These are phyloP conservation scores for Debaryomyces udenii DNA, from an alignment of 1,139 yeast species.

Conservation along the genomic window DNA sequence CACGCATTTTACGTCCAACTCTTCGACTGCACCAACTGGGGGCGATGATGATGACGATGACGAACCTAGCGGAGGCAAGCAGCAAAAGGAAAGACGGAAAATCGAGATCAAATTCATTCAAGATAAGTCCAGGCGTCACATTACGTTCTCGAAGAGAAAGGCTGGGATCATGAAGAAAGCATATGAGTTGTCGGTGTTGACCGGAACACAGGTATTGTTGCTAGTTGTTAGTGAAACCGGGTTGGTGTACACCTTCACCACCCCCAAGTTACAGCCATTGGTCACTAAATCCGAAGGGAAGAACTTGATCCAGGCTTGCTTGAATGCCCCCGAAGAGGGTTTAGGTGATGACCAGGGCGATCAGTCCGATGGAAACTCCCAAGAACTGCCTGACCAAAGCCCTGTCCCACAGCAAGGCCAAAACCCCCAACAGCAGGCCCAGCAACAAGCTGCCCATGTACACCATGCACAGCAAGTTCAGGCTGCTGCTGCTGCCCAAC, in stretches of 20 bases:
- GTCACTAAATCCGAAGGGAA: slow-evolving; percentile 98
- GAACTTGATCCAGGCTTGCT: slow-evolving; percentile 93
- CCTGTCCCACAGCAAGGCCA: slow-evolving; percentile 40
- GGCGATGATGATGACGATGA: slow-evolving; percentile 71
- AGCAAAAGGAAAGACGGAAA: slow-evolving; percentile 85
- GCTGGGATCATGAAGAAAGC: slow-evolving; percentile 99
- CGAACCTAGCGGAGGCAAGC: slow-evolving; percentile 58
- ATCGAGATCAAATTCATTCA: slow-evolving; percentile 96
- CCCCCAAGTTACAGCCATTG: slow-evolving; percentile 96
- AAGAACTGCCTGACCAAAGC: slow-evolving; percentile 44
- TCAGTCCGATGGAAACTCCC: slow-evolving; percentile 57
- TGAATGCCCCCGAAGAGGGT: slow-evolving; percentile 85
- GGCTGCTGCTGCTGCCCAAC: slow-evolving; percentile 34
- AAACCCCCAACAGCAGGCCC: slow-evolving; percentile 27
- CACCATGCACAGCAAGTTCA: slow-evolving; percentile 27
- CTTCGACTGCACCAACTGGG: slow-evolving; percentile 26
- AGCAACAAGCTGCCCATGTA: slow-evolving; percentile 30
- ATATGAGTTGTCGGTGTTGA: slow-evolving; percentile 89
- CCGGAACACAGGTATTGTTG: slow-evolving; percentile 94
- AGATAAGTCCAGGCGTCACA: slow-evolving; percentile 96
- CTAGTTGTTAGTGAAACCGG: slow-evolving; percentile 97
- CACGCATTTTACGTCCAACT: slow-evolving; percentile 21
- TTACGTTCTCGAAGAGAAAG: slow-evolving; percentile 94
- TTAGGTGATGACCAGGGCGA: slow-evolving; percentile 64
- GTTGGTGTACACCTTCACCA: slow-evolving; percentile 95